Evolutionary conservation across 495 filamentous ascomycete species (phyloP), one percentile per base, ranked within the genome.

Genomic region (Aspergillus cavernicola): DNA sequence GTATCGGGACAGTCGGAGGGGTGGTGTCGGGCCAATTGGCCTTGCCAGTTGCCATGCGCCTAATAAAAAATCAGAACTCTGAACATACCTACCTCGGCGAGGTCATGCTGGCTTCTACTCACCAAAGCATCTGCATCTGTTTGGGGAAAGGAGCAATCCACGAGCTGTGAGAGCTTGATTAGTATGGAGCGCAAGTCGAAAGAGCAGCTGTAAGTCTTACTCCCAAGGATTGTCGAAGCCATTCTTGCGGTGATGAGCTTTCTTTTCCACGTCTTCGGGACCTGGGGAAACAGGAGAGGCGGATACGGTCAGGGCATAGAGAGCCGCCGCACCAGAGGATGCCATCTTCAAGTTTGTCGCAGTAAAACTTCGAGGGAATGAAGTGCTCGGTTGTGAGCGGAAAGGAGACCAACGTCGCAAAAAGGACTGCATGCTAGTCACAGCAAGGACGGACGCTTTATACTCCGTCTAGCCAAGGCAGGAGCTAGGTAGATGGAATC

Each of bases 191-290:
- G 18, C 16, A 23, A 28, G 33, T 53, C 35, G 37, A 42, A 38
- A 20, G 52, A 13, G 19, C 6, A 2, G 37, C 13, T 32, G 11
- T 18, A 15, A 5, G n/a, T 58, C 73, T 56, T 55, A 77, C 72
- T 75, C 72, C 78, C 78, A 81, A 3, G 84, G 84, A 63, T 86
- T 87, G 24, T 58, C 68, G 58, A 84, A 87, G n/a, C 82, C 80
- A 52, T 74, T 66, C 52, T 78, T 70, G 8, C 71, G 58, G 70
- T 87, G 84, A 65, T 87, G 84, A 19, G 60, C 70, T 54, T 79
- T 77, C 15, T 75, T 66, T 10, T 73, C 64, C 6, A 73, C 77
- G 58, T 84, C 81, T 32, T 84, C 77, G 0, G 84, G 84, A 12
- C 58, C 65, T 24, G 73, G 65, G 29, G 75, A 74, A 23, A 64